A percentile compares a stretch with the other conserved stretches of the same genome.
Evolutionary conservation across 2,329 filamentous ascomycete genomes (phyloP).

Genomic region (Pestalotiopsis sp.): DNA sequence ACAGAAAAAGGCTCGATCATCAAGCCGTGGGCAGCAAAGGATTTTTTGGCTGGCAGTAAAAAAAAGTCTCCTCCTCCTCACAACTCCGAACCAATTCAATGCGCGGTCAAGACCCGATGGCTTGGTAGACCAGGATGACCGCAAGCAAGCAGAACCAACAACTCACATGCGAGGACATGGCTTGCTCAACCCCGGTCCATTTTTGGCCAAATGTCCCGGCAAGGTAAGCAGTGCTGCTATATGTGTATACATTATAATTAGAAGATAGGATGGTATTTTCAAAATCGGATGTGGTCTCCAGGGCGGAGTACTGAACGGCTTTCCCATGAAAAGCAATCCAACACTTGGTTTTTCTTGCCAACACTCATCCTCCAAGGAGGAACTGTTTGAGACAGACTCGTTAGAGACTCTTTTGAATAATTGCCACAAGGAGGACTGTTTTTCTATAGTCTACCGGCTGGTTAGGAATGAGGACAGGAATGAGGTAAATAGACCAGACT

Average conservation of each 20-base stretch:
- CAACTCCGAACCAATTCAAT: background rate
- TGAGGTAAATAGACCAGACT: background rate
- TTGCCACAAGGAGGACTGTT: background rate
- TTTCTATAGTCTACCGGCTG: background rate
- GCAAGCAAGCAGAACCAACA: background rate
- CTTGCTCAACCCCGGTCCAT: background rate
- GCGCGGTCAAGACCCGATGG: background rate
- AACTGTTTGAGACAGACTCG: background rate
- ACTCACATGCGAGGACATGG: background rate
- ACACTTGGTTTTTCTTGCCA: background rate
- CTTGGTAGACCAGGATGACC: background rate
- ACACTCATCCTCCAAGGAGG: background rate
- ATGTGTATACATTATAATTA: background rate
- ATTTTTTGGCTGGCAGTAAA: background rate
- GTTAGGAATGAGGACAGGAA: background rate
- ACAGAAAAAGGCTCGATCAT: background rate
- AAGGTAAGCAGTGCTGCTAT: background rate
- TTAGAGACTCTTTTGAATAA: background rate
- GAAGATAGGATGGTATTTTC: background rate
- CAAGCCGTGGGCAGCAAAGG: background rate
- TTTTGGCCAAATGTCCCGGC: background rate
- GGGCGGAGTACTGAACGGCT: background rate
- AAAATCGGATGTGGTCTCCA: background rate
- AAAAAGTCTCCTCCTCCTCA: background rate
- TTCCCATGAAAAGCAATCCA: background rate